phyloP scores from a whole-genome alignment of 257 asterid species.

The Solanum pimpinellifolium region DNA sequence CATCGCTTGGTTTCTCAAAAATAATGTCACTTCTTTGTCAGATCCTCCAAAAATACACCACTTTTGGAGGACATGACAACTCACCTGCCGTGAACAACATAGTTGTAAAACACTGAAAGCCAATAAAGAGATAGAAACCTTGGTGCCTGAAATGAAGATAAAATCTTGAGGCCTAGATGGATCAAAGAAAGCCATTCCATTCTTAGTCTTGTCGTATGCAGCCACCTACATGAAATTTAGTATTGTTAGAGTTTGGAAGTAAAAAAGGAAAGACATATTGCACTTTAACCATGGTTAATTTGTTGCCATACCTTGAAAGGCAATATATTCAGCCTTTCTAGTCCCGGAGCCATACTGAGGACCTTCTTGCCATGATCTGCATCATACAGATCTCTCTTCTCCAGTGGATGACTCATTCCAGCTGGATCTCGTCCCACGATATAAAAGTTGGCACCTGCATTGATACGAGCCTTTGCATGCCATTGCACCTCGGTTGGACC shows the following conservation, averaged over 20 bases:
- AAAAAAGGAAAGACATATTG: not conserved
- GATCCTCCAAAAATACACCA: not conserved
- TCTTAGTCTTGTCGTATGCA: conserved; percentile 77
- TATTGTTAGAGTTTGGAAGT: not conserved
- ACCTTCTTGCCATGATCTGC: conserved; percentile 95
- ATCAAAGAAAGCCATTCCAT: conserved; percentile 80
- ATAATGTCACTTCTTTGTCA: not conserved
- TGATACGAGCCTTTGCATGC: conserved; percentile 95
- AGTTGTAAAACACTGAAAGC: not conserved
- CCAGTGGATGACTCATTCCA: conserved; percentile 86
- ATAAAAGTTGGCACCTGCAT: conserved; percentile 90
- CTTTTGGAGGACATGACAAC: not conserved
- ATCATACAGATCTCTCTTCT: conserved; percentile 78
- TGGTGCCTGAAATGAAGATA: not conserved
- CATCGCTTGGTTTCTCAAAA: not conserved
- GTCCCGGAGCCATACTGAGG: conserved; percentile 91
- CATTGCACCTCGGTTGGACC: conserved; percentile 98
- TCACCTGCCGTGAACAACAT: not conserved
- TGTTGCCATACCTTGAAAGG: conserved; percentile 59
- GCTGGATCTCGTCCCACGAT: conserved; percentile 94
- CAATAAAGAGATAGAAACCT: not conserved
- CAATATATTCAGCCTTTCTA: conserved; percentile 73
- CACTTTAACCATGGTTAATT: not conserved
- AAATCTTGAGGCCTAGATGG: not conserved
- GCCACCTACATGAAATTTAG: conserved; percentile 48